Percentiles rank a stretch among this genome's conserved stretches.
These are phyloP conservation scores for Dysphania ambrosioides DNA, from an alignment of 148 eudicot genomes.

Conservation along the genomic window DNA sequence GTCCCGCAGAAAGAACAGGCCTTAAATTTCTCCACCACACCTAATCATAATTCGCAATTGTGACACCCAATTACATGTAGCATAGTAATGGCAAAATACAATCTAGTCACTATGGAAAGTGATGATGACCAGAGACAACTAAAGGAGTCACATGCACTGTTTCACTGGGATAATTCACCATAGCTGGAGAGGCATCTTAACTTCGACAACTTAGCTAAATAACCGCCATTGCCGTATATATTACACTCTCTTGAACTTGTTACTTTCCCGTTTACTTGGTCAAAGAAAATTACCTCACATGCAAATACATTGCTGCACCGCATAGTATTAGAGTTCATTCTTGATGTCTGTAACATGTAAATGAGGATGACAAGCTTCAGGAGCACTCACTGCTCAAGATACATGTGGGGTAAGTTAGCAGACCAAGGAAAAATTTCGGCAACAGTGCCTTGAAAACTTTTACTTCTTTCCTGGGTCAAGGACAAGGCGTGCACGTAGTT, in stretches of 20 bases:
- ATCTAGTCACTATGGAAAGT: conserved; percentile 7
- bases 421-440: conserved; percentile 16
- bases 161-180: conserved; percentile 7
- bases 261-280: conserved; percentile 7
- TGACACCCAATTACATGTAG: background rate
- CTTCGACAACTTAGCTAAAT: background rate
- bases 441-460: conserved; percentile 6
- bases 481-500: conserved; percentile 62
- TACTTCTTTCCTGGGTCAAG: conserved; percentile 53
- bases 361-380: conserved; percentile 17
- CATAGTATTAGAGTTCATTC: conserved; percentile 4
- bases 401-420: conserved; percentile 13
- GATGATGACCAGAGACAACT: conserved; percentile 14
- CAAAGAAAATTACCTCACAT: background rate
- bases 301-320: conserved; percentile 7
- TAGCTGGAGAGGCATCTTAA: conserved; percentile 1
- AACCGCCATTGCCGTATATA: conserved; percentile 2
- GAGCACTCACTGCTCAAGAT: conserved; percentile 11
- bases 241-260: conserved; percentile 1
- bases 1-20: background rate
- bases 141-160: conserved; percentile 5
- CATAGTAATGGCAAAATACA: conserved; percentile 5
- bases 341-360: conserved; percentile 7
- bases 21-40: conserved; percentile 6
- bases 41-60: background rate